Base-by-base conservation (phyloP, 345 rosid species). In the Pistacia integerrima region DNA sequence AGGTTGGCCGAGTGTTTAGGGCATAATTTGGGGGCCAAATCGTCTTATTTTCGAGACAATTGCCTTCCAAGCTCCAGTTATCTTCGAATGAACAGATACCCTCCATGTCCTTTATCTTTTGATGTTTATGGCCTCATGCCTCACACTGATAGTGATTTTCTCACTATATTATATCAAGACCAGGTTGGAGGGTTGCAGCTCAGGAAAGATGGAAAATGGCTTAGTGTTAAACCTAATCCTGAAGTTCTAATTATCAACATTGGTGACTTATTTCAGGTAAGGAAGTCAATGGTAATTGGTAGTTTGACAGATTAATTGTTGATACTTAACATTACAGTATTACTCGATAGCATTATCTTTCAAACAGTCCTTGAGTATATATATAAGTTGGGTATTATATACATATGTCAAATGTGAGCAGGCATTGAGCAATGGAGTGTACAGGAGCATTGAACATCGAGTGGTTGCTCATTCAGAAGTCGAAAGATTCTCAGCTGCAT, bases 241-340 rank as follows among this genome's bases (percentile, higher is more conserved):
- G 71, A 88, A 7, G 90, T 90, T 69, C 80, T 94, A 28, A 76
- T 86, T 4, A 81, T 94, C 72, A 91, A 91, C 82, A 74, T 88
- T 5, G 98, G 98, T 1, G 98, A 94, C 79, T 75, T 94, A 63
- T 91, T 88, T 81, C 92, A 93, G 93, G 97, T 89, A 84, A 55
- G 41, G 5, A 38, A 38, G 7, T 38, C 41, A 38, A 38, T 38
- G 41, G 7, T 38, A 38, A 38, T 38, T 38, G 41, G 41, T 38
- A 38, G 7, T 38, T 38, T 6, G 5, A 38, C 41, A 38, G 41
- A 38, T 38, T 38, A 52, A 52, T 11, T 52, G 56, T 52, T 52
- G 18, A 52, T 52, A 11, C 56, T 52, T 49, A 11, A 49, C 4
- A 38, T 38, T 38, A 38, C 41, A 38, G 41, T 38, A 38, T 38